Evolutionary conservation across 2,329 filamentous ascomycete species (phyloP), one percentile per base, ranked within the genome.

Genomic region (Neofusicoccum ribis): DNA sequence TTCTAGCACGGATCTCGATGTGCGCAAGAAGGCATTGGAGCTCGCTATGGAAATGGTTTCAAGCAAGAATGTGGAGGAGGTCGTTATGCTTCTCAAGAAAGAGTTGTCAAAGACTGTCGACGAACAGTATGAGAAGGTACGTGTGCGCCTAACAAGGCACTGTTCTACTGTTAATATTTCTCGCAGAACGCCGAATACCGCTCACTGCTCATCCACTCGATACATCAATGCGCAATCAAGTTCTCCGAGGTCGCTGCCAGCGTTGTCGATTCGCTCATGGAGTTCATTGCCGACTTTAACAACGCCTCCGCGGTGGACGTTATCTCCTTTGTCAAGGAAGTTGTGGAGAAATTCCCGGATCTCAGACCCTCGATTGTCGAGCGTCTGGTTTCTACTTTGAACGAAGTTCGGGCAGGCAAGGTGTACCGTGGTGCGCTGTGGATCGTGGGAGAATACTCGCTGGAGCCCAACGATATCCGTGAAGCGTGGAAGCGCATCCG

Each of bases 221-320:
- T 99, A 74, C 95, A 99, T 78, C 93, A 96, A 77, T 98, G 95
- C 78, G 95, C 95, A 72, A 98, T 99, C 84, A 97, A 96, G 76
- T 98, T 98, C 82, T 98, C 95, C 11, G 94, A 99, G 79, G 94
- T 99, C 68, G 95, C 95, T 31, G 91, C 94, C 51, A 98, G 92
- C 74, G 95, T 99, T 15, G 95, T 99, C 63, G 95, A 95, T 69
- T 86, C 97, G 50, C 86, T 99, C 63, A 99, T 99, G 95, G 95
- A 99, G 79, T 98, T 98, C 76, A 97, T 99, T 73, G 92, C 91
- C 60, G 95, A 99, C 78, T 97, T 98, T 78, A 98, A 96, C 83
- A 97, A 96, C 74, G 91, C 91, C 50, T 97, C 94, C 1, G 95
- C 95, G 1, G 92, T 99, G 36, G 95, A 99, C 78, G 94, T 99